Conservation (phyloP, 495 filamentous ascomycete genomes). For the Penicillium parvum region DNA sequence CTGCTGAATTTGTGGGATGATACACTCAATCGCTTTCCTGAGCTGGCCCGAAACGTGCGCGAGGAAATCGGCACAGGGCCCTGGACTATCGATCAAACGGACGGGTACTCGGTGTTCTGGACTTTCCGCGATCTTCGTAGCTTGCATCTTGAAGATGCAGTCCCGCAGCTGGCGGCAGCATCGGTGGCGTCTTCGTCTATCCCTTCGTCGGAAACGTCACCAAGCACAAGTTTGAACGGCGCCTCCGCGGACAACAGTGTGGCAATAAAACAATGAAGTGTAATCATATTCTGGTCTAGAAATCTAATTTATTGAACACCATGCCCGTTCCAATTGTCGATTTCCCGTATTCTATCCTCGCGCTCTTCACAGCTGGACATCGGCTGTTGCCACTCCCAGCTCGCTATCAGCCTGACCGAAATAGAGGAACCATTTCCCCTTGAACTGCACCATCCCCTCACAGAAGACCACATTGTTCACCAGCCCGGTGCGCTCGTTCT, state of each 20-base stretch:
- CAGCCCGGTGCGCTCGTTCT: neutral
- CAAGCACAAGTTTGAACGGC: too few relatives aligned
- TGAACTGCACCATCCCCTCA: conserved; percentile 9
- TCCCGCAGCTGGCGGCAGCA: conserved; percentile 2
- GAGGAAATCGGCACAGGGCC: conserved; percentile 1
- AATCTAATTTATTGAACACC: too few relatives aligned
- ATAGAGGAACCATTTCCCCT: conserved; percentile 7
- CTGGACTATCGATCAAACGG: conserved; percentile 5
- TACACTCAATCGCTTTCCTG: too few relatives aligned
- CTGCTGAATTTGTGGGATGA: too few relatives aligned
- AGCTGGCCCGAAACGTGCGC: too few relatives aligned
- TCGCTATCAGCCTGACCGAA: conserved; percentile 4
- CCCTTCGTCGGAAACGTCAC: too few relatives aligned
- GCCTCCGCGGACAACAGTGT: too few relatives aligned
- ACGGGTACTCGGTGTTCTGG: conserved; percentile 4
- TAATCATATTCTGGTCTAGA: too few relatives aligned
- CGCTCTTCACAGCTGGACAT: neutral
- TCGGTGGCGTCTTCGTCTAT: too few relatives aligned
- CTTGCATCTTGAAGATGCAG: conserved; percentile 3
- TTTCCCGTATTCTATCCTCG: too few relatives aligned
- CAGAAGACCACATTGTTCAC: conserved; percentile 7
- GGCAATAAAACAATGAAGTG: too few relatives aligned
- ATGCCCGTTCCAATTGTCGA: too few relatives aligned
- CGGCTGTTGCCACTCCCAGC: conserved; percentile 2
- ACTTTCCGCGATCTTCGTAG: conserved; percentile 5